Percentiles rank a stretch among this genome's conserved stretches.
These are phyloP conservation scores for Sordariomycetes sp. DNA, from an alignment of 2,329 filamentous ascomycete genomes.

Conservation along the genomic window DNA sequence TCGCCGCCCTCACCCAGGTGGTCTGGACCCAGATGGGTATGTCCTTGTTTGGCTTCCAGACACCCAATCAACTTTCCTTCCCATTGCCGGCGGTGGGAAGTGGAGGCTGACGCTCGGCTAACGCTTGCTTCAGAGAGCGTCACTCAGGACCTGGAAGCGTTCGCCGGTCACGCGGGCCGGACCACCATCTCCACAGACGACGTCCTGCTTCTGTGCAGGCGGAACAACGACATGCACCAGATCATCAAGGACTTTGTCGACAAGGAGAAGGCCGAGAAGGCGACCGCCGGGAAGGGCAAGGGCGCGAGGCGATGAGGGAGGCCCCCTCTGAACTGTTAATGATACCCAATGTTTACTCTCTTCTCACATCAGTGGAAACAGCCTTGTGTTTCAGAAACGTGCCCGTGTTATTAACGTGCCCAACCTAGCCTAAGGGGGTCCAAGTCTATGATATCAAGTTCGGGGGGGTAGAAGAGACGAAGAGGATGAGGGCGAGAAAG, in stretches of 20 bases:
- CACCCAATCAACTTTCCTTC: not conserved
- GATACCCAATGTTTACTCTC: not conserved
- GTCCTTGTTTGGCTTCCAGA: slow-evolving; percentile 6
- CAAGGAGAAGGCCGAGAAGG: slow-evolving; percentile 35
- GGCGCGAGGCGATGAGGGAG: not conserved
- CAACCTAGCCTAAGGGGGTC: not conserved
- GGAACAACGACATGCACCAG: slow-evolving; percentile 74
- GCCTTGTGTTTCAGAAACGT: not conserved
- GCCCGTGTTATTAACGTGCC: not conserved
- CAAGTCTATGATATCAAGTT: too few relatives aligned
- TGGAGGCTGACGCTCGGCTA: not conserved
- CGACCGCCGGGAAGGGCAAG: slow-evolving; percentile 5
- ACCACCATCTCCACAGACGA: slow-evolving; percentile 75
- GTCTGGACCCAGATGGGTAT: slow-evolving; percentile 80
- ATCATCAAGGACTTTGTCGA: slow-evolving; percentile 65
- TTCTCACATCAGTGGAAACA: not conserved
- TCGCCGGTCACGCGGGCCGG: slow-evolving; percentile 66
- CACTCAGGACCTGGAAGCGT: slow-evolving; percentile 44
- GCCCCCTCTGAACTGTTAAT: not conserved
- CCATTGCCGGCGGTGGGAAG: not conserved
- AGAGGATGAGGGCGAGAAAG: not conserved
- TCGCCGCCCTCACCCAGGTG: slow-evolving; percentile 75
- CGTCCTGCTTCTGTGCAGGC: slow-evolving; percentile 73
- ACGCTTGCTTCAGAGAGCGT: slow-evolving; percentile 34
- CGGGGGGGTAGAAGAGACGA: not conserved